Base-by-base conservation (phyloP, 805 yeast species). In the Ogataea kodamae region DNA sequence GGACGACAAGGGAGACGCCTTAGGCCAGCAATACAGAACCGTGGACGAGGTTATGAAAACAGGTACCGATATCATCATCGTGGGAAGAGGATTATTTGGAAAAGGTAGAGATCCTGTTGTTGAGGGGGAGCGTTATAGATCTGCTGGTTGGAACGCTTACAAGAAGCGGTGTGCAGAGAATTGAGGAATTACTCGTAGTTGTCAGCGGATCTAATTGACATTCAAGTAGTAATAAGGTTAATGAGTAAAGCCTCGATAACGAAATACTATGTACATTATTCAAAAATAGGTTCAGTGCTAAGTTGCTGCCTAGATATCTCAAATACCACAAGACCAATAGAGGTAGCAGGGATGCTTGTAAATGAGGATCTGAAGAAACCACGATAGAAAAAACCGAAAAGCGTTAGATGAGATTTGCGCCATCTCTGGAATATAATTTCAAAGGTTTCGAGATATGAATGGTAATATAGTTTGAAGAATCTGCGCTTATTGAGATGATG, bases 41-140 rank as follows among this genome's bases (percentile, higher is more conserved):
- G 97, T 90, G 3, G 76, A 76, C 44, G 86, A 83, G 40, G 98
- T 88, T 15, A 69, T 90, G 9, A 55, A 74, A 9, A 76, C 82
- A 1, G 97, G 97, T n/a, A 73, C 95, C 2, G 99, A 92, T 59
- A 74, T 92, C 32, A 89, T 92, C 39, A 92, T 92, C 57, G 99
- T 92, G n/a, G 99, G 99, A 8, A 77, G 99, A 62, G 99, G 99
- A 0, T 68, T 92, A 36, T 88, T 84, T 57, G 97, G 92, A 9
- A 84, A 87, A 52, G 96, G 95, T 13, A 79, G 97, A 64, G 95
- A 90, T 56, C 95, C 97, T 5, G 68, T 68, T 2, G 82, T 67
- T 9, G 96, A 92, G 62, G 94, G 96, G 25, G 74, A 78, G 52
- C 74, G 99, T 53, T 92, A 92, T 62, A 77, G 82, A 62, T 72